Conservation (phyloP, 1,139 yeast species). For the Pichia sp. region DNA sequence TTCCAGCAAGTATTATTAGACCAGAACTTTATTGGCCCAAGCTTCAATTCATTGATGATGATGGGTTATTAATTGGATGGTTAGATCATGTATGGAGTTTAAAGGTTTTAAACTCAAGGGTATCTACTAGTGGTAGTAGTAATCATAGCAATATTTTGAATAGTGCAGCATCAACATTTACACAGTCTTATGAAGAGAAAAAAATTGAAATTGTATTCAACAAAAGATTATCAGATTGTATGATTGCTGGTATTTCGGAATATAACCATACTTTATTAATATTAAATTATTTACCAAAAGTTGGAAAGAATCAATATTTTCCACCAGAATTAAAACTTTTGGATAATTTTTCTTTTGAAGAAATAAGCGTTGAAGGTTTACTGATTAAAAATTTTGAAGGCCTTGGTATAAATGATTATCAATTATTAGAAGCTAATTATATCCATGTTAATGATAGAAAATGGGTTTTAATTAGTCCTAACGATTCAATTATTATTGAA, state of each 20-base stretch:
- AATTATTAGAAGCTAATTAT: constrained; percentile 41
- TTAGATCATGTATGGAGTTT: constrained; percentile 71
- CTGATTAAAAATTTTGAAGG: constrained; percentile 53
- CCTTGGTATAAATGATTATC: constrained; percentile 77
- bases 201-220: constrained; percentile 49
- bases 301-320: constrained; percentile 8
- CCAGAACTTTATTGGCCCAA: constrained; percentile 86
- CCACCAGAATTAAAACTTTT: constrained; percentile 72
- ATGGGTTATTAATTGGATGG: constrained; percentile 74
- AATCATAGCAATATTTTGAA: background rate
- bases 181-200: constrained; percentile 44
- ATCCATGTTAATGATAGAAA: constrained; percentile 27
- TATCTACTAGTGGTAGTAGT: no score
- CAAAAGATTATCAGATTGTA: constrained; percentile 47
- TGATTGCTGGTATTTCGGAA: constrained; percentile 74
- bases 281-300: constrained; percentile 48
- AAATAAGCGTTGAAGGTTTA: constrained; percentile 78
- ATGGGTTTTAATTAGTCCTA: constrained; percentile 71
- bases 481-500: constrained; percentile 68
- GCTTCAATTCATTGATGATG: constrained; percentile 59
- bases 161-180: constrained; percentile 48
- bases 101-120: no score
- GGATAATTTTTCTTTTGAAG: constrained; percentile 62
- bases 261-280: constrained; percentile 60
- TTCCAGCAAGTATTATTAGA: constrained; percentile 58